Percentiles rank a stretch among this genome's conserved stretches.
Evolutionary conservation across 2,329 filamentous ascomycete genomes (phyloP).

Genomic region (Penicillium sp.): DNA sequence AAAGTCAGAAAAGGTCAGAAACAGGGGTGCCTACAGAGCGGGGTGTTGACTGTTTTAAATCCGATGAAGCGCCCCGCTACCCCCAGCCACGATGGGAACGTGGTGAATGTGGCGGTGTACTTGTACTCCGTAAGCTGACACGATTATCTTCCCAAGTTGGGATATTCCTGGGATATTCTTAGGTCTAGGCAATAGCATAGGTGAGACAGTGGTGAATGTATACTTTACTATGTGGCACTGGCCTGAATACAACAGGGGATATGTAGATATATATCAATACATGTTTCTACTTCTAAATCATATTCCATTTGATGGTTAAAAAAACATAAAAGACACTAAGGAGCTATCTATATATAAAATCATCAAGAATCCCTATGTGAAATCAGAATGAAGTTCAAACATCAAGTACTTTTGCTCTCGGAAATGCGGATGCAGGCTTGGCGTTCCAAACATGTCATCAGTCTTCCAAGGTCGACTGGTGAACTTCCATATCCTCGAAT

Average conservation of each 20-base stretch:
- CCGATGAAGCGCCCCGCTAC: conserved; percentile 20
- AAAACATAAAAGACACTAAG: background rate
- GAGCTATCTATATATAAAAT: background rate
- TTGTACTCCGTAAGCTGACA: background rate
- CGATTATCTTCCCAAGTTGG: background rate
- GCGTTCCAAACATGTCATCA: background rate
- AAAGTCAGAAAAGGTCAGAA: background rate
- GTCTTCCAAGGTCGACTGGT: background rate
- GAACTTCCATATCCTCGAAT: background rate
- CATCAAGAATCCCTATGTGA: background rate
- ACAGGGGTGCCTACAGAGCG: conserved; percentile 10
- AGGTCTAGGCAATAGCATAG: background rate
- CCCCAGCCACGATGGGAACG: conserved; percentile 25
- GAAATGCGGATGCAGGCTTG: background rate
- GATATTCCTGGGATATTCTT: background rate
- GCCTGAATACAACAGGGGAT: background rate
- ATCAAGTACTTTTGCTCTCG: background rate
- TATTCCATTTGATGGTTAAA: too few relatives aligned
- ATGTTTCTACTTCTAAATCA: background rate
- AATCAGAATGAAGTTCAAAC: background rate
- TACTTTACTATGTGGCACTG: background rate
- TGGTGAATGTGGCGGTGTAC: conserved; percentile 17
- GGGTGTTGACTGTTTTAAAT: conserved; percentile 5
- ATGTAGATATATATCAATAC: background rate
- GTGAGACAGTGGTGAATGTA: background rate